Conservation (phyloP, 306 rosid genomes). For the Parietaria judaica region DNA sequence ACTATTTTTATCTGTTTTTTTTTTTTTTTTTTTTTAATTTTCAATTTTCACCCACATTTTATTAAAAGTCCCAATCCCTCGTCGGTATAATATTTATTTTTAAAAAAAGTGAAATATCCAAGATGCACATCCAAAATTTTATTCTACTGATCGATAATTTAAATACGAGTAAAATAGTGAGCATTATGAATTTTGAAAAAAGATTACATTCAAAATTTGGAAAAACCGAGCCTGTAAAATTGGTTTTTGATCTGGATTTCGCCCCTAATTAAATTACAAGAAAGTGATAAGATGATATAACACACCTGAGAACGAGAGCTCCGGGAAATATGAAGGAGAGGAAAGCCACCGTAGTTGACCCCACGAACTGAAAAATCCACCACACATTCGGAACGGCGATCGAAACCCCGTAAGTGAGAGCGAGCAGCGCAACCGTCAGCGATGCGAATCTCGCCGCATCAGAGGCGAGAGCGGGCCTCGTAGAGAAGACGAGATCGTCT, state of each 20-base stretch:
- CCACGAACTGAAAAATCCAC: conserved; percentile 55
- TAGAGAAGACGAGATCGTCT: conserved; percentile 37
- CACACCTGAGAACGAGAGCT: conserved; percentile 41
- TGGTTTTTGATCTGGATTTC: too few relatives aligned
- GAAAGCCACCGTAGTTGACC: conserved; percentile 49
- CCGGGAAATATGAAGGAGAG: conserved; percentile 50
- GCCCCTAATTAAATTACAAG: neutral
- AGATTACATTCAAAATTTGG: too few relatives aligned
- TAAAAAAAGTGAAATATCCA: too few relatives aligned
- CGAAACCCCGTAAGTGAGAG: conserved; percentile 31
- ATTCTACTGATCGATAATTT: too few relatives aligned
- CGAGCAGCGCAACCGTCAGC: conserved; percentile 29
- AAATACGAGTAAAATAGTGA: neutral
- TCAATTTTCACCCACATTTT: too few relatives aligned
- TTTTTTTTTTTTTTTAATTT: too few relatives aligned
- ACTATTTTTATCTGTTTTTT: too few relatives aligned
- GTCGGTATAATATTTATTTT: too few relatives aligned
- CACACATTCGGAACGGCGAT: conserved; percentile 51
- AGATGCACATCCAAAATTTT: too few relatives aligned
- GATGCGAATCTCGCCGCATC: conserved; percentile 38
- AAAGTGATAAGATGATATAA: neutral
- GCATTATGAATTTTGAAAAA: too few relatives aligned
- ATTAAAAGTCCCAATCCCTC: too few relatives aligned
- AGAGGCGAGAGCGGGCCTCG: conserved; percentile 21
- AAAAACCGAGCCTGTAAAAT: too few relatives aligned